phyloP scores from a whole-genome alignment of 768 basidiomycete genomes.

The Lentinula lateritia region DNA sequence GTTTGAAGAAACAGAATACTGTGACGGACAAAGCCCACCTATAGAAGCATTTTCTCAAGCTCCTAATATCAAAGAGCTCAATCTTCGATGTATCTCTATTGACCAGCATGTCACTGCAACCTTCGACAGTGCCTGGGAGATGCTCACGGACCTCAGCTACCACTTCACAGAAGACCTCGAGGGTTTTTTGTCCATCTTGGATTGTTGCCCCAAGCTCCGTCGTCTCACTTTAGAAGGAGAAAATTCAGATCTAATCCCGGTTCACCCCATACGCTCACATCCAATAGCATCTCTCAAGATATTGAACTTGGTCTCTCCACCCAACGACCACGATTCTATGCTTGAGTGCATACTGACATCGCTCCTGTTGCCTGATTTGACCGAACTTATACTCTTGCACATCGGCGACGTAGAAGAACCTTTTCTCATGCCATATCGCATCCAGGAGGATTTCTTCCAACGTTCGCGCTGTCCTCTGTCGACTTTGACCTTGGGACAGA shows the following conservation, averaged over 20 bases:
- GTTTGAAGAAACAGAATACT: not conserved
- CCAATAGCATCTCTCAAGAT: not conserved
- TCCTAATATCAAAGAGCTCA: not conserved
- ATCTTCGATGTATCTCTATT: not conserved
- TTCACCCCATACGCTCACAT: not conserved
- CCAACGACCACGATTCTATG: not conserved
- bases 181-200: not conserved
- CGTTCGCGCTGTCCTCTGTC: not conserved
- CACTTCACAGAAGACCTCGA: not conserved
- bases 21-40: not conserved
- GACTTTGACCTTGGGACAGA: not conserved
- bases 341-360: not conserved
- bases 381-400: not conserved
- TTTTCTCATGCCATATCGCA: not conserved
- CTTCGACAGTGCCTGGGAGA: not conserved
- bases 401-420: not conserved
- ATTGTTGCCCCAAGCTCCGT: not conserved
- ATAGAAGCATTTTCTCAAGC: not conserved
- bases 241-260: not conserved
- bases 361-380: not conserved
- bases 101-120: not conserved
- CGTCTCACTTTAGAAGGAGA: not conserved
- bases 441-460: not conserved
- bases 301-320: not conserved
- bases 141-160: not conserved